Evolutionary conservation across 2,329 filamentous ascomycete genomes (phyloP).

Genomic region (Talaromyces atroroseus): DNA sequence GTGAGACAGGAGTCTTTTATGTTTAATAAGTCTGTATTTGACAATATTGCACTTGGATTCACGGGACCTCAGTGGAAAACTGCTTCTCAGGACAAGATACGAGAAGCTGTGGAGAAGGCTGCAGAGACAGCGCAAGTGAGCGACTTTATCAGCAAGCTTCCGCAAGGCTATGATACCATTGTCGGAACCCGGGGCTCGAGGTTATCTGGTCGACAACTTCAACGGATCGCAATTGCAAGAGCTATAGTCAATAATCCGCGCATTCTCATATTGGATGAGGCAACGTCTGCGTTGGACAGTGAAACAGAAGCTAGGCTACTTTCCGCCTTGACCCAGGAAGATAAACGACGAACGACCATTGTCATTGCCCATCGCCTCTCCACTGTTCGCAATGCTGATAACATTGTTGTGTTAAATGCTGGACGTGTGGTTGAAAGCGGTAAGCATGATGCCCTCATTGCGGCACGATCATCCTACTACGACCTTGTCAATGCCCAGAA

Average conservation of each 20-base stretch:
- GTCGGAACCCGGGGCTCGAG: slow-evolving; percentile 80
- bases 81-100: slow-evolving; percentile 49
- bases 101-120: slow-evolving; percentile 17
- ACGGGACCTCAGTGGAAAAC: slow-evolving; percentile 63
- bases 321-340: slow-evolving; percentile 68
- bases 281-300: slow-evolving; percentile 81
- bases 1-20: slow-evolving; percentile 83
- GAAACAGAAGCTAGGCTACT: slow-evolving; percentile 84
- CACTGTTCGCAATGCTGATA: slow-evolving; percentile 41
- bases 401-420: slow-evolving; percentile 42
- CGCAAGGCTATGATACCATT: slow-evolving; percentile 75
- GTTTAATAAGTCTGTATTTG: slow-evolving; percentile 74
- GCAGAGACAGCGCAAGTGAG: slow-evolving; percentile 54
- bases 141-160: slow-evolving; percentile 69
- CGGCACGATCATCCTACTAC: slow-evolving; percentile 34
- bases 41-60: slow-evolving; percentile 63
- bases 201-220: slow-evolving; percentile 85
- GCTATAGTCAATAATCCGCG: slow-evolving; percentile 76
- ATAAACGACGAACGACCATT: slow-evolving; percentile 46
- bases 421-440: slow-evolving; percentile 43
- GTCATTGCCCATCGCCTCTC: slow-evolving; percentile 43
- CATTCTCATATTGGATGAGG: slow-evolving; percentile 82
- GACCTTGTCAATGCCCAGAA: slow-evolving; percentile 46
- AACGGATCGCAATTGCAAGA: slow-evolving; percentile 80
- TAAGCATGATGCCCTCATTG: slow-evolving; percentile 36